Base-by-base conservation (phyloP, 1,284 basidiomycete genomes). In the Cryptococcus sp. region DNA sequence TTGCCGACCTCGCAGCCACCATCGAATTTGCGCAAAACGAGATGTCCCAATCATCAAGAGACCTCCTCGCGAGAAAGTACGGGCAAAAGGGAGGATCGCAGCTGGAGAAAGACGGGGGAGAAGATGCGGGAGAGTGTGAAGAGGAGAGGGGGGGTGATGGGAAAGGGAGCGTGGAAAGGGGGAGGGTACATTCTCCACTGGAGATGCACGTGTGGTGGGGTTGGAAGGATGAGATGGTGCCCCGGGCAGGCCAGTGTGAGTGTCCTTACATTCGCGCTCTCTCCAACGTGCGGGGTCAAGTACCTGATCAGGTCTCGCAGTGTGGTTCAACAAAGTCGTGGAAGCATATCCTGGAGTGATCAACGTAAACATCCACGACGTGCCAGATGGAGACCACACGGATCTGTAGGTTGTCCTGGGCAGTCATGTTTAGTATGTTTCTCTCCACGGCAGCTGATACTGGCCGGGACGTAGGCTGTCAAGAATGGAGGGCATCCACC, bases 201-300 rank as follows among this genome's bases (percentile, higher is more conserved):
- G 43, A 59, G 28, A 24, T 69, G 5, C 45, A 64, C 48, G 47
- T 69, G 11, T 69, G 67, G 67, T 69, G 65, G 63, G 67, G 67
- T 6, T 62, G 59, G 60, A 15, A 59, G 50, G 67, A 69, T 42
- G 61, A 59, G 35, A 66, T 69, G 63, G 67, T 69, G 0, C 61
- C 60, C 9, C 20, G 63, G n/a, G 57, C 64, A 54, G 67, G 65
- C 23, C 65, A 67, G 49, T 23, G 65, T 67, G 43, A 51, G 64
- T 60, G 15, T 15, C 16, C 4, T 4, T 52, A 38, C 24, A 33
- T 39, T 38, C n/a, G 45, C 8, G 39, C 24, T 20, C 8, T 39
- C 15, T 46, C 38, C 11, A 16, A 3, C n/a, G 23, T 24, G 21
- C 18, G 28, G n/a, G 9, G 20, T n/a, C 24, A 1, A 15, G 20